These are phyloP conservation scores for Melocanna baccifera DNA, from an alignment of 176 grass and related monocot genomes.

Conservation along the genomic window DNA sequence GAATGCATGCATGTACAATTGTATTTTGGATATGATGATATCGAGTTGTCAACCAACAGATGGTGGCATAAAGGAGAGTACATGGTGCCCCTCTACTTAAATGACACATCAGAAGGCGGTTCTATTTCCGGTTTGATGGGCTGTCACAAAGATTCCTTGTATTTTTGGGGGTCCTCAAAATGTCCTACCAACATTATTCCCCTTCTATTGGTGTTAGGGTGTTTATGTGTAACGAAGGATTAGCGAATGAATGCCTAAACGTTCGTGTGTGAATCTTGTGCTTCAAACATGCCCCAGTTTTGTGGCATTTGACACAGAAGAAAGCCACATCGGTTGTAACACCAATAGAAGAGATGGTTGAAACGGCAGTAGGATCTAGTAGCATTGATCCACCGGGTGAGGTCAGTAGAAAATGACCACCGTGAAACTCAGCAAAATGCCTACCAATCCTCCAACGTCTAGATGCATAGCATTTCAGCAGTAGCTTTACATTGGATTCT, in stretches of 20 bases:
- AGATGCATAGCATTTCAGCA: conserved; percentile 19
- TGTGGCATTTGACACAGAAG: neutral
- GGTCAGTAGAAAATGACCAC: conserved; percentile 22
- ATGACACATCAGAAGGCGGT: neutral
- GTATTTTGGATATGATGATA: neutral
- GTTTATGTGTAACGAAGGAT: neutral
- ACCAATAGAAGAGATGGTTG: neutral
- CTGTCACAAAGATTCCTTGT: conserved; percentile 11
- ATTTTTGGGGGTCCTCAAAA: neutral
- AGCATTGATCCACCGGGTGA: neutral
- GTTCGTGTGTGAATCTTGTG: neutral
- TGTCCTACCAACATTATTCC: neutral
- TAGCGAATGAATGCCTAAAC: neutral
- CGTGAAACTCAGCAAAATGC: neutral
- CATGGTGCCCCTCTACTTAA: conserved; percentile 27
- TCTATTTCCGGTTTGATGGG: neutral
- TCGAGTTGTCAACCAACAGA: conserved; percentile 27
- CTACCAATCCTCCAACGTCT: conserved; percentile 26
- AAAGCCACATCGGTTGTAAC: neutral
- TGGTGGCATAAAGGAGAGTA: neutral
- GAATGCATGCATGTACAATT: conserved; percentile 16
- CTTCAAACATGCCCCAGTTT: neutral
- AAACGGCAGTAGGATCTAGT: neutral
- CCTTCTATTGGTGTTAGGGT: neutral
- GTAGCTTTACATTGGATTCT: conserved; percentile 33